phyloP scores from a whole-genome alignment of 805 yeast species.

The Candida manassasensis region DNA sequence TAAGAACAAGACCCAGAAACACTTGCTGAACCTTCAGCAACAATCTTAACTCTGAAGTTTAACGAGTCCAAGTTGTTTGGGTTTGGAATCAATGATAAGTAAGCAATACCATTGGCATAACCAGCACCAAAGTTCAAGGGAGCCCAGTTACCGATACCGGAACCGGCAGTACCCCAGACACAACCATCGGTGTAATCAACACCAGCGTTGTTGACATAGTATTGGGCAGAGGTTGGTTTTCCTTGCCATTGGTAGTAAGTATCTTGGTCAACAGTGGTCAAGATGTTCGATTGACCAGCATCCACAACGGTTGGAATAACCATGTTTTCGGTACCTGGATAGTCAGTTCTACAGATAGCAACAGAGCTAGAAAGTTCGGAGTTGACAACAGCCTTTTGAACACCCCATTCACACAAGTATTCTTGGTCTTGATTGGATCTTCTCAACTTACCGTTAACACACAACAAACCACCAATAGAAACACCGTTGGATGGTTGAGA shows the following conservation, averaged over 20 bases:
- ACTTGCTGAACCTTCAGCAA: constrained; percentile 41
- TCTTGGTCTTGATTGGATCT: constrained; percentile 48
- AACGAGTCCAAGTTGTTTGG: constrained; percentile 55
- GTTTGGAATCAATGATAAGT: constrained; percentile 72
- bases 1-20: constrained; percentile 73
- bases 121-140: constrained; percentile 80
- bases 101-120: constrained; percentile 52
- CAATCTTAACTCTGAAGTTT: constrained; percentile 41
- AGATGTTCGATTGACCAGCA: constrained; percentile 47
- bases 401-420: constrained; percentile 65
- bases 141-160: constrained; percentile 75
- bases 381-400: constrained; percentile 48
- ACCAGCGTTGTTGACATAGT: constrained; percentile 75
- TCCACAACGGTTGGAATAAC: constrained; percentile 62
- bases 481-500: constrained; percentile 64
- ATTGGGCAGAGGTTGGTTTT: constrained; percentile 62
- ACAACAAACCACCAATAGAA: constrained; percentile 66
- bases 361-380: constrained; percentile 48
- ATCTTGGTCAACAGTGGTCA: constrained; percentile 58
- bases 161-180: constrained; percentile 59
- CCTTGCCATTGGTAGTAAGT: constrained; percentile 62
- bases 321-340: constrained; percentile 82
- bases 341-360: constrained; percentile 73
- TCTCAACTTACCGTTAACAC: constrained; percentile 60
- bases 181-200: constrained; percentile 63